Evolutionary conservation across 768 basidiomycete species (phyloP).

Genomic region (Hydnum rufescens): DNA sequence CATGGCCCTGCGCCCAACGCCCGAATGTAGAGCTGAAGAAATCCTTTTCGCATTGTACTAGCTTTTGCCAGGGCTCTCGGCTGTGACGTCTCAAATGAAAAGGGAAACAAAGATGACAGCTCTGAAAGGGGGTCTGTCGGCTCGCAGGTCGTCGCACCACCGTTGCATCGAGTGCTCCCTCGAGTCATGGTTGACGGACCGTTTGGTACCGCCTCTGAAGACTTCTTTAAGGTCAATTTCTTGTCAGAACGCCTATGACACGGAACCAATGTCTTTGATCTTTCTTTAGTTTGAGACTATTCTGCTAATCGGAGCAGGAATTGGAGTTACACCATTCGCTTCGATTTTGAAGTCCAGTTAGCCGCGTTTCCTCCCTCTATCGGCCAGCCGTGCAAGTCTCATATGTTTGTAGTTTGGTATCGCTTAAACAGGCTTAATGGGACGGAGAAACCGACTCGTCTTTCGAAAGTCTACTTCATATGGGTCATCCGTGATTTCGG

Average conservation of each 20-base stretch:
- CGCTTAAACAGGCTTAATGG: constrained; percentile 75
- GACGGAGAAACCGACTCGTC: constrained; percentile 46
- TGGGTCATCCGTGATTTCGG: constrained; percentile 94
- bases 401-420: constrained; percentile 74
- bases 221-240: constrained; percentile 42
- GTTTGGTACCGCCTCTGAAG: constrained; percentile 82
- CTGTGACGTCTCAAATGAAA: constrained; percentile 44
- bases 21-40: neutral
- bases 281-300: constrained; percentile 46
- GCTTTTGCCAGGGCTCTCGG: constrained; percentile 67
- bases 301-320: constrained; percentile 81
- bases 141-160: constrained; percentile 44
- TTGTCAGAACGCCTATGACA: neutral
- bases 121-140: too few species aligned
- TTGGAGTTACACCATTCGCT: constrained; percentile 92
- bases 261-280: neutral
- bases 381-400: constrained; percentile 21
- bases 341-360: constrained; percentile 37
- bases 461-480: constrained; percentile 85
- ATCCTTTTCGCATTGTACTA: neutral
- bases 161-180: constrained; percentile 56
- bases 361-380: constrained; percentile 10
- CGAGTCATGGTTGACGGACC: constrained; percentile 94
- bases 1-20: neutral
- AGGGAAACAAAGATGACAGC: constrained; percentile 23